phyloP scores from a whole-genome alignment of 257 asterid genomes.

The Ilex asprella region DNA sequence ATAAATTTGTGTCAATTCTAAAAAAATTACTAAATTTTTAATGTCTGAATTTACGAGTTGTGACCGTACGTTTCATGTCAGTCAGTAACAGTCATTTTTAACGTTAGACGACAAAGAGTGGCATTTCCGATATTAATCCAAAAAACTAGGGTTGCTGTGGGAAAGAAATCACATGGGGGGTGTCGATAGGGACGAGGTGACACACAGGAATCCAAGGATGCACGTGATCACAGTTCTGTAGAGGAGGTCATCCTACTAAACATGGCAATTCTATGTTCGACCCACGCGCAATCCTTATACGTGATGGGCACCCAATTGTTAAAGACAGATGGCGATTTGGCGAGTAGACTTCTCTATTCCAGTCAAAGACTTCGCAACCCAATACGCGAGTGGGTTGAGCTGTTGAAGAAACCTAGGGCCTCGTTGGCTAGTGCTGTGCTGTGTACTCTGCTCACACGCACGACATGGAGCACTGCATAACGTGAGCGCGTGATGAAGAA shows the following conservation, averaged over 20 bases:
- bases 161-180: slow-evolving; percentile 25
- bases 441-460: neutral
- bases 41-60: too few relatives aligned
- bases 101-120: slow-evolving; percentile 4
- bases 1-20: too few relatives aligned
- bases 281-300: slow-evolving; percentile 9
- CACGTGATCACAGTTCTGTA: slow-evolving; percentile 24
- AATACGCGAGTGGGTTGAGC: neutral
- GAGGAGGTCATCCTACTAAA: neutral
- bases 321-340: too few relatives aligned
- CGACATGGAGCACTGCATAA: neutral
- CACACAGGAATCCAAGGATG: slow-evolving; percentile 25
- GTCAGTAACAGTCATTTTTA: neutral
- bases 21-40: too few relatives aligned
- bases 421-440: neutral
- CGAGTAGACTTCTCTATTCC: too few relatives aligned
- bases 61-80: too few relatives aligned
- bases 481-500: neutral
- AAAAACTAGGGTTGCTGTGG: neutral
- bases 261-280: neutral
- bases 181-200: slow-evolving; percentile 27
- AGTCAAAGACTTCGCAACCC: neutral
- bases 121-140: slow-evolving; percentile 13
- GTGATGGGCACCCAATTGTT: too few relatives aligned
- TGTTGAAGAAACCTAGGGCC: neutral